Conservation (phyloP, 2,329 filamentous ascomycete genomes). For the Alternaria conjuncta region DNA sequence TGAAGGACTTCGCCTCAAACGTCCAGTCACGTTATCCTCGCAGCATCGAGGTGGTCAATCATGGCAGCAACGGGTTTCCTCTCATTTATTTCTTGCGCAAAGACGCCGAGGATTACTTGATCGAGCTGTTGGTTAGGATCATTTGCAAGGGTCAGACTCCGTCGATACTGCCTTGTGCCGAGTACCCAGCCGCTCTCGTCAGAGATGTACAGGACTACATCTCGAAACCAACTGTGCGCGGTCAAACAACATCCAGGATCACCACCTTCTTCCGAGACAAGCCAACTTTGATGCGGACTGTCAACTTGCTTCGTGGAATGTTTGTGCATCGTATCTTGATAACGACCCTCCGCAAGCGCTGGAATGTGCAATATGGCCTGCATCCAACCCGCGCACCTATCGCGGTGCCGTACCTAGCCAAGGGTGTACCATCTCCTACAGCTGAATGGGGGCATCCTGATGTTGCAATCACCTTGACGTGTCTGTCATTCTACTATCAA, state of each 20-base stretch:
- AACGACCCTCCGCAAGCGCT: conserved; percentile 67
- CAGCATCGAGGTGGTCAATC: conserved; percentile 58
- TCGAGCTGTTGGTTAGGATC: conserved; percentile 35
- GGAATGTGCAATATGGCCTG: conserved; percentile 67
- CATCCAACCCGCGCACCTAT: conserved; percentile 60
- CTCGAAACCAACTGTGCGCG: conserved; percentile 28
- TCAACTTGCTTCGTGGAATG: conserved; percentile 69
- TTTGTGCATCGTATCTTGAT: conserved; percentile 66
- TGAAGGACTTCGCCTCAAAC: conserved; percentile 30
- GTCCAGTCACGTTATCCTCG: conserved; percentile 52
- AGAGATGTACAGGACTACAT: conserved; percentile 45
- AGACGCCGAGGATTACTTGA: conserved; percentile 43
- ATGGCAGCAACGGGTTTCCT: conserved; percentile 54
- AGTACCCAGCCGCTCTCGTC: conserved; percentile 16
- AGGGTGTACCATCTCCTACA: conserved; percentile 67
- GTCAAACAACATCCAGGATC: conserved; percentile 23
- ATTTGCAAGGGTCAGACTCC: conserved; percentile 39
- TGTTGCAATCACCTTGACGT: conserved; percentile 50
- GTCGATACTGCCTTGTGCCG: conserved; percentile 33
- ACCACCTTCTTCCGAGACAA: conserved; percentile 42
- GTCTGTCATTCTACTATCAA: conserved; percentile 67
- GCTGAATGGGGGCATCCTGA: conserved; percentile 75
- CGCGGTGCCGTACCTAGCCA: conserved; percentile 69
- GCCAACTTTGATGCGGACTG: conserved; percentile 49
- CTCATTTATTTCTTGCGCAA: conserved; percentile 62